Evolutionary conservation across 108 stramenopile species (phyloP).

Genomic region (Nannochloropsis salina): DNA sequence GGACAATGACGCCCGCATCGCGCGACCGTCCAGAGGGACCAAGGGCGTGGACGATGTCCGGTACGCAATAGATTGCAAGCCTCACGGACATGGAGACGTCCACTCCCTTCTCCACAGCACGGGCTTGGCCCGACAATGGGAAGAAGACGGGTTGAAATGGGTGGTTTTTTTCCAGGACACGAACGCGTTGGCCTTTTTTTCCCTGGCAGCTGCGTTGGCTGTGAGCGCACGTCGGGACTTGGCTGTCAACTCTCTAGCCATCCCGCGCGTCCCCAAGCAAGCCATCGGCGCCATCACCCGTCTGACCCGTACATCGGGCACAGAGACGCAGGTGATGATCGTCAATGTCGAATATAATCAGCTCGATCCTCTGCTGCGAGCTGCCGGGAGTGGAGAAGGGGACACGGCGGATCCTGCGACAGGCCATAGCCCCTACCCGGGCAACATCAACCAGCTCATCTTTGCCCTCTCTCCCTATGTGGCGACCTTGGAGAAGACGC

Average conservation of each 20-base stretch:
- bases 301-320: constrained; percentile 46
- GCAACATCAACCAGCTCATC: constrained; percentile 95
- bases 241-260: constrained; percentile 92
- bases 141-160: constrained; percentile 68
- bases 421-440: constrained; percentile 89
- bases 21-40: not conserved
- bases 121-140: constrained; percentile 78
- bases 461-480: constrained; percentile 75
- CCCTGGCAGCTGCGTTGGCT: constrained; percentile 84
- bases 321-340: constrained; percentile 51
- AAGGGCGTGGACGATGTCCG: not conserved
- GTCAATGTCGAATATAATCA: constrained; percentile 99
- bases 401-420: constrained; percentile 83
- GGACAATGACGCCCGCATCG: constrained; percentile 22
- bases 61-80: constrained; percentile 65
- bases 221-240: constrained; percentile 73
- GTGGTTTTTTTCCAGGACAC: constrained; percentile 98
- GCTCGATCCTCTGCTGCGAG: constrained; percentile 84
- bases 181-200: constrained; percentile 88
- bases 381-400: constrained; percentile 70
- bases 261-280: constrained; percentile 87
- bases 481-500: constrained; percentile 64
- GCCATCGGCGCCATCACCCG: constrained; percentile 94
- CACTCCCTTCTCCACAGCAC: constrained; percentile 78
- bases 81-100: constrained; percentile 98